Evolutionary conservation across 345 rosid species (phyloP).

Genomic region (Acer negundo): DNA sequence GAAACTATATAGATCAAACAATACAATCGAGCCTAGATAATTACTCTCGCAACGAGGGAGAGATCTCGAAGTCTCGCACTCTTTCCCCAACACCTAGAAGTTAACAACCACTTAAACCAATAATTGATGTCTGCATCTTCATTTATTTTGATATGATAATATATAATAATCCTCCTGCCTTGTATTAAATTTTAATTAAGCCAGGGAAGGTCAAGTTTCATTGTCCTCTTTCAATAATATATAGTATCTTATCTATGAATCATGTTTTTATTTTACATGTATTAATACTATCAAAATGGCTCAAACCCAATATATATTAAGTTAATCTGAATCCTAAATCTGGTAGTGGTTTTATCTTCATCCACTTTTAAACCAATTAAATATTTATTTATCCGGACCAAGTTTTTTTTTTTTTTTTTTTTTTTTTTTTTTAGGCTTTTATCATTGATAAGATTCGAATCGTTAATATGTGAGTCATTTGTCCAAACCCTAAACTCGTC

Average conservation of each 20-base stretch:
- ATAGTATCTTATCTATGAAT: not conserved
- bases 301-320: not conserved
- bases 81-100: too few relatives aligned
- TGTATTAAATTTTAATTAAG: not conserved
- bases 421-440: too few relatives aligned
- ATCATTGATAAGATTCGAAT: too few relatives aligned
- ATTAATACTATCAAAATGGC: not conserved
- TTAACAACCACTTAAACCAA: not conserved
- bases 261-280: not conserved
- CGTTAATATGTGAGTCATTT: too few relatives aligned
- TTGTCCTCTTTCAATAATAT: not conserved
- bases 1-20: too few relatives aligned
- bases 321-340: not conserved
- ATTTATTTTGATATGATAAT: not conserved
- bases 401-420: too few relatives aligned
- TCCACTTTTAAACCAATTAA: constrained; percentile 8
- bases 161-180: too few relatives aligned
- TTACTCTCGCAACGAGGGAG: too few relatives aligned
- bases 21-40: too few relatives aligned
- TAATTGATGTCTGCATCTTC: not conserved
- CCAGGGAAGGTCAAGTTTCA: not conserved
- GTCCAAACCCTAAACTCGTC: too few relatives aligned
- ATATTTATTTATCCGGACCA: not conserved
- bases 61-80: too few relatives aligned
- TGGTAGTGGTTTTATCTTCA: not conserved